These are phyloP conservation scores for Colletotrichum echinochloae DNA, from an alignment of 2,329 filamentous ascomycete genomes.

Conservation along the genomic window DNA sequence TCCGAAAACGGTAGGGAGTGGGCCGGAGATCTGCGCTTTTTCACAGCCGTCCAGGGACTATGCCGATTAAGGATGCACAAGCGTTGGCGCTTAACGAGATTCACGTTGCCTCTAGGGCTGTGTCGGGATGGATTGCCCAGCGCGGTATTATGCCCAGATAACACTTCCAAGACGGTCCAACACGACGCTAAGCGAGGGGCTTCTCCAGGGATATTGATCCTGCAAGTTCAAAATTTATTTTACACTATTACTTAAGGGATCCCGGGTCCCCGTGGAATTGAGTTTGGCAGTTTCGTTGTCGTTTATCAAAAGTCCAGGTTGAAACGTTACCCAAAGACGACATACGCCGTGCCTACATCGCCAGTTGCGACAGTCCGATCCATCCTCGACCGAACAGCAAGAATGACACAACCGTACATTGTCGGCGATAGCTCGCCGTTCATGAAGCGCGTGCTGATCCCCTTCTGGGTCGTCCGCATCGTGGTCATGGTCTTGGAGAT, in stretches of 20 bases:
- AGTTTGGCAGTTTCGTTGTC: neutral
- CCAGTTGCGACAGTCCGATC: neutral
- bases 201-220: slow-evolving; percentile 5
- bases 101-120: slow-evolving; percentile 28
- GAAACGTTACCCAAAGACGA: neutral
- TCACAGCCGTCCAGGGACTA: neutral
- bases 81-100: slow-evolving; percentile 12
- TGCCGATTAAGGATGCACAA: slow-evolving; percentile 6
- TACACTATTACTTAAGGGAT: neutral
- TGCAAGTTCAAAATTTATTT: neutral
- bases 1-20: neutral
- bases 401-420: slow-evolving; percentile 46
- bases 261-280: neutral
- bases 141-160: neutral
- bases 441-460: slow-evolving; percentile 50
- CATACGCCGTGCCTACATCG: too few relatives aligned
- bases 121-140: slow-evolving; percentile 4
- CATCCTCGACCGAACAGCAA: neutral
- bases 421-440: slow-evolving; percentile 50
- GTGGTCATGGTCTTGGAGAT: slow-evolving; percentile 47
- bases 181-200: neutral
- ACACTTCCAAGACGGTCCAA: neutral
- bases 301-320: neutral
- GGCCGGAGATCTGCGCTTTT: slow-evolving; percentile 8
- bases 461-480: slow-evolving; percentile 51